Conservation (phyloP, 768 basidiomycete species). For the Suillus subluteus region DNA sequence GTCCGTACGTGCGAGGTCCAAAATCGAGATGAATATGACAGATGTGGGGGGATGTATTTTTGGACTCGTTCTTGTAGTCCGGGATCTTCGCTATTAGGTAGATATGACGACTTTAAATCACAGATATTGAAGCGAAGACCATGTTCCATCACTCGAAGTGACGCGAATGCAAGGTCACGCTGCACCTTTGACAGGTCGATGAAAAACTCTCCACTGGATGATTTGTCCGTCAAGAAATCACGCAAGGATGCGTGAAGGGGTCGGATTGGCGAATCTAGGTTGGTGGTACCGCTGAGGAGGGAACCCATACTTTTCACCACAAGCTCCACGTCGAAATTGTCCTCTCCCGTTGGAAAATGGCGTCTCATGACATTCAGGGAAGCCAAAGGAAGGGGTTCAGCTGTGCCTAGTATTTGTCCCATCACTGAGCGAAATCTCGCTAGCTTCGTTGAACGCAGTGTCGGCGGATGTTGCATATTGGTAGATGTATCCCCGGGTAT, state of each 20-base stretch:
- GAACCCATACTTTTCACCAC: slow-evolving; percentile 11
- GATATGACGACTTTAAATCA: slow-evolving; percentile 33
- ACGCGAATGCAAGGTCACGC: slow-evolving; percentile 23
- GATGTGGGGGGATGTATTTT: slow-evolving; percentile 3
- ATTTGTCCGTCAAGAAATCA: slow-evolving; percentile 26
- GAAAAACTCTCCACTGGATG: slow-evolving; percentile 19
- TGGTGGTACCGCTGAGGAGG: slow-evolving; percentile 12
- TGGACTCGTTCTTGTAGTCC: not conserved
- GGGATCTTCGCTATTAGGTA: slow-evolving; percentile 28
- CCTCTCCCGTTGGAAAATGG: not conserved
- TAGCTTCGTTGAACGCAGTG: not conserved
- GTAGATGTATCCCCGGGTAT: not conserved
- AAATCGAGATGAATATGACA: slow-evolving; percentile 17
- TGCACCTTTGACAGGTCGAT: slow-evolving; percentile 18
- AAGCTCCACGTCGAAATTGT: not conserved
- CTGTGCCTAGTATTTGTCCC: slow-evolving; percentile 6
- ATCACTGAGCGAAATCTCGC: not conserved
- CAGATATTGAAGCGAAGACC: slow-evolving; percentile 41
- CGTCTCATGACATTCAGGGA: slow-evolving; percentile 5
- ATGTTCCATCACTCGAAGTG: slow-evolving; percentile 33
- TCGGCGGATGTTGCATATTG: not conserved
- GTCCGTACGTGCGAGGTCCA: slow-evolving; percentile 17
- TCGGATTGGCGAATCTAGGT: slow-evolving; percentile 13
- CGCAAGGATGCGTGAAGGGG: slow-evolving; percentile 33
- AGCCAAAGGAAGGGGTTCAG: slow-evolving; percentile 3